These are phyloP conservation scores for Magnolia officinalis DNA, from an alignment of 164 flowering plant species.

Conservation along the genomic window DNA sequence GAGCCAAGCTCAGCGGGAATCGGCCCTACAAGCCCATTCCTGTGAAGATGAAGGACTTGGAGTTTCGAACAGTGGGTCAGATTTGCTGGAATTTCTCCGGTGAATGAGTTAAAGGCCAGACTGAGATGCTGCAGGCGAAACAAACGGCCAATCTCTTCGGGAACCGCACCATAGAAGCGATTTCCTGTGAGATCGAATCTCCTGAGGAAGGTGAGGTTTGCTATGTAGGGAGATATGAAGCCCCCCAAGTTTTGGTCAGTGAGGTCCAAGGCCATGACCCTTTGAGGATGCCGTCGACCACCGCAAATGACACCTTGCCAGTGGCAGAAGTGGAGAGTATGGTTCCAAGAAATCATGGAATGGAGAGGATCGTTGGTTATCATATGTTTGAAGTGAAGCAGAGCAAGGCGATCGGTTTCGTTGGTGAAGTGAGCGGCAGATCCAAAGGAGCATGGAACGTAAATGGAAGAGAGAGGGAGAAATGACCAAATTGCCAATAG, in stretches of 20 bases:
- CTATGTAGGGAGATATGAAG: slow-evolving; percentile 32
- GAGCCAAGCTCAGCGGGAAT: too few relatives aligned
- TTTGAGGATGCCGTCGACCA: neutral
- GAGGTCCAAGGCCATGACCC: slow-evolving; percentile 31
- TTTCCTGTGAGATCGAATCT: slow-evolving; percentile 35
- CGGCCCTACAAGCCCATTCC: too few relatives aligned
- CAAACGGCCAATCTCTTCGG: slow-evolving; percentile 27
- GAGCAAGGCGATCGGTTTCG: slow-evolving; percentile 14
- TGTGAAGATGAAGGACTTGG: too few relatives aligned
- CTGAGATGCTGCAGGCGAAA: slow-evolving; percentile 26
- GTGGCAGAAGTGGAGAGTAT: slow-evolving; percentile 16
- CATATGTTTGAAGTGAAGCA: slow-evolving; percentile 12
- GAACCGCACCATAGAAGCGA: slow-evolving; percentile 28
- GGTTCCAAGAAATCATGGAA: slow-evolving; percentile 19
- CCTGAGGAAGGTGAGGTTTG: slow-evolving; percentile 40
- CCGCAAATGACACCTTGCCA: slow-evolving; percentile 28
- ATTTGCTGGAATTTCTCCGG: slow-evolving; percentile 30
- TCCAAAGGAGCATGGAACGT: too few relatives aligned
- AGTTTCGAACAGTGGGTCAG: slow-evolving; percentile 13
- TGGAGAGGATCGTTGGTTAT: slow-evolving; percentile 16
- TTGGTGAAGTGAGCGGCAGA: neutral
- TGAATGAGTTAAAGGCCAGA: slow-evolving; percentile 31
- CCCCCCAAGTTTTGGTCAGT: slow-evolving; percentile 21
- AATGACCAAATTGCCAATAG: too few relatives aligned
- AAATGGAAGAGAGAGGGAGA: too few relatives aligned